These are phyloP conservation scores for Erythrobasidium yunnanense DNA, from an alignment of 768 basidiomycete genomes.

Conservation along the genomic window DNA sequence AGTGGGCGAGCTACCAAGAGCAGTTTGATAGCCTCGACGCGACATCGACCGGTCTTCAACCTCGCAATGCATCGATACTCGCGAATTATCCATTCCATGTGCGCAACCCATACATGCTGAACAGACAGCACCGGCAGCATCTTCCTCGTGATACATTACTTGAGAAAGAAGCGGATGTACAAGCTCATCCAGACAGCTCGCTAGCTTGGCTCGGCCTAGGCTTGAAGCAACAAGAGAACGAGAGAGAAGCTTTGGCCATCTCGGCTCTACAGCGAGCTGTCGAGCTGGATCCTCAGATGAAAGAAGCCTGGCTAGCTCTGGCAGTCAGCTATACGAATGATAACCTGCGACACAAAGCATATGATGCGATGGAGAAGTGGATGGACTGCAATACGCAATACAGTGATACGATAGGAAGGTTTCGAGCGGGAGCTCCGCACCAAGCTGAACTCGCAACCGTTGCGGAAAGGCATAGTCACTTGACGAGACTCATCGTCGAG, in stretches of 20 bases:
- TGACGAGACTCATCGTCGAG: conserved; percentile 67
- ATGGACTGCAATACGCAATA: conserved; percentile 54
- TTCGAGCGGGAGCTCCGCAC: conserved; percentile 33
- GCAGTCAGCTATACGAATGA: conserved; percentile 88
- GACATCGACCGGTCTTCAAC: conserved; percentile 54
- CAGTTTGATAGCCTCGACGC: conserved; percentile 78
- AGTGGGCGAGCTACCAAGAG: conserved; percentile 60
- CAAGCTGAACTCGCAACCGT: neutral
- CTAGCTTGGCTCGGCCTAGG: conserved; percentile 82
- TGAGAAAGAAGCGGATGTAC: conserved; percentile 78
- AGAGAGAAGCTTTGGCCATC: conserved; percentile 81
- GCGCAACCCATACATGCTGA: conserved; percentile 18
- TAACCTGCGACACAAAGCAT: conserved; percentile 59
- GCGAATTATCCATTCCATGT: conserved; percentile 33
- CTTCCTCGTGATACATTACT: conserved; percentile 55
- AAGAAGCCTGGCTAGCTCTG: conserved; percentile 78
- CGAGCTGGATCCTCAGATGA: conserved; percentile 57
- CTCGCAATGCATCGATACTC: conserved; percentile 27
- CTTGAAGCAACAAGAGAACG: conserved; percentile 94
- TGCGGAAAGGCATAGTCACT: conserved; percentile 40
- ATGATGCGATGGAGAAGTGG: conserved; percentile 77
- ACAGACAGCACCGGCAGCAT: conserved; percentile 27
- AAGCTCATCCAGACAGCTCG: conserved; percentile 60
- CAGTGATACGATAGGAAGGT: conserved; percentile 42
- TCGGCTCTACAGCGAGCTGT: conserved; percentile 69